phyloP scores from a whole-genome alignment of 352 stramenopile species.

The Globisporangium camurandrum region DNA sequence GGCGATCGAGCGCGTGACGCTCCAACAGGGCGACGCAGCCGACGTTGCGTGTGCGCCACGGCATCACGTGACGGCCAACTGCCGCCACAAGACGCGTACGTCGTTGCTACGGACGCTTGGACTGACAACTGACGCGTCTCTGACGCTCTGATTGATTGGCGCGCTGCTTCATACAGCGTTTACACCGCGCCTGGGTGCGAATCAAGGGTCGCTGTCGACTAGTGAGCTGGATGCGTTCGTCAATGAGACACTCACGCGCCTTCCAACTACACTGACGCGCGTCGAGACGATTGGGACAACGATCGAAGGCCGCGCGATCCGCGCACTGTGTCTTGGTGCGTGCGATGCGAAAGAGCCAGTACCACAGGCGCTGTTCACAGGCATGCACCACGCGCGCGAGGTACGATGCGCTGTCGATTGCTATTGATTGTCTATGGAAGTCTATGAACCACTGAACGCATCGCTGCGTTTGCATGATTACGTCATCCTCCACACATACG shows the following conservation, averaged over 20 bases:
- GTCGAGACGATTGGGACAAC: constrained; percentile 55
- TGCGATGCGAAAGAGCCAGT: constrained; percentile 19
- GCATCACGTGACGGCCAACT: constrained; percentile 29
- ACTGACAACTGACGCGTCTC: background rate
- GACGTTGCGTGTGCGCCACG: constrained; percentile 27
- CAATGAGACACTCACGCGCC: constrained; percentile 23
- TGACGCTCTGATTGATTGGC: background rate
- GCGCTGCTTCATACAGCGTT: constrained; percentile 18
- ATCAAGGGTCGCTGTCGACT: constrained; percentile 57
- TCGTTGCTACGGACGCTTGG: background rate
- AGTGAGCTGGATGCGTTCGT: constrained; percentile 54
- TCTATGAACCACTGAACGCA: background rate
- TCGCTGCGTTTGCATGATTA: background rate
- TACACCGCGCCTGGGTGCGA: constrained; percentile 43
- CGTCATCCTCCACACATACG: no score
- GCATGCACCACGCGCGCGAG: constrained; percentile 81
- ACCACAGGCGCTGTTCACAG: constrained; percentile 70
- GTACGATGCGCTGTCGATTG: constrained; percentile 15
- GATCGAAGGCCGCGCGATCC: constrained; percentile 45
- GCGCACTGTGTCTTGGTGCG: constrained; percentile 59
- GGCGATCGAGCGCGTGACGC: constrained; percentile 17
- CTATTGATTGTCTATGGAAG: background rate
- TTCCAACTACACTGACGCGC: constrained; percentile 33
- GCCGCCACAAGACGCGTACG: constrained; percentile 34
- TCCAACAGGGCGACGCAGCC: constrained; percentile 16